Conservation (phyloP, 2,329 filamentous ascomycete genomes). For the Apiospora kogelbergensis region DNA sequence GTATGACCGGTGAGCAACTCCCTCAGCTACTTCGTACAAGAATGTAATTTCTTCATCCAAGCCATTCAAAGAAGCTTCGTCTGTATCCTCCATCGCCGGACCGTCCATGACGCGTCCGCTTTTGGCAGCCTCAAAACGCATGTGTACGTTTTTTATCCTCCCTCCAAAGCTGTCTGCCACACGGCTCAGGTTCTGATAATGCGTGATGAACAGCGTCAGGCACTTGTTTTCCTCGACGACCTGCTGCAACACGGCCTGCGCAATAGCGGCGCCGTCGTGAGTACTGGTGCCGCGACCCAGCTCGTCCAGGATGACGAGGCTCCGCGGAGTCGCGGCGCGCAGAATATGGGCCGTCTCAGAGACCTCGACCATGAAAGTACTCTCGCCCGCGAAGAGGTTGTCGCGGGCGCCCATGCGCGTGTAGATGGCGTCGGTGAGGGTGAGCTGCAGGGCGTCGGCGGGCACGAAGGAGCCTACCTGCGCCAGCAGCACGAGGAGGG, state of each 20-base stretch:
- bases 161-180: conserved; percentile 68
- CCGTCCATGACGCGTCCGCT: conserved; percentile 11
- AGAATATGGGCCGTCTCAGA: conserved; percentile 90
- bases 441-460: conserved; percentile 70
- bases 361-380: conserved; percentile 97
- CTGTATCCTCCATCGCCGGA: conserved; percentile 11
- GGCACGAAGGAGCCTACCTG: conserved; percentile 95
- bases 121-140: conserved; percentile 69
- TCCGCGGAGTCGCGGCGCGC: conserved; percentile 80
- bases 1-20: conserved; percentile 91
- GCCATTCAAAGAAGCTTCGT: conserved; percentile 32
- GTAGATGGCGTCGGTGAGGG: conserved; percentile 87
- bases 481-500: conserved; percentile 88
- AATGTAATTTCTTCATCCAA: conserved; percentile 85
- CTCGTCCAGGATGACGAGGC: conserved; percentile 90
- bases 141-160: conserved; percentile 83
- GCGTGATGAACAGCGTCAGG: conserved; percentile 93
- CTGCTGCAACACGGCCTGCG: conserved; percentile 84
- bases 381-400: conserved; percentile 92
- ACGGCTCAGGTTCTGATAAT: conserved; percentile 82
- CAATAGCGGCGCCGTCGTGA: conserved; percentile 94
- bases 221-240: conserved; percentile 73
- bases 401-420: conserved; percentile 96
- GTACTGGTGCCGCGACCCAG: conserved; percentile 91
- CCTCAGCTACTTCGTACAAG: conserved; percentile 87